Conservation (phyloP, 108 stramenopile species). For the Nitzschia putrida region DNA sequence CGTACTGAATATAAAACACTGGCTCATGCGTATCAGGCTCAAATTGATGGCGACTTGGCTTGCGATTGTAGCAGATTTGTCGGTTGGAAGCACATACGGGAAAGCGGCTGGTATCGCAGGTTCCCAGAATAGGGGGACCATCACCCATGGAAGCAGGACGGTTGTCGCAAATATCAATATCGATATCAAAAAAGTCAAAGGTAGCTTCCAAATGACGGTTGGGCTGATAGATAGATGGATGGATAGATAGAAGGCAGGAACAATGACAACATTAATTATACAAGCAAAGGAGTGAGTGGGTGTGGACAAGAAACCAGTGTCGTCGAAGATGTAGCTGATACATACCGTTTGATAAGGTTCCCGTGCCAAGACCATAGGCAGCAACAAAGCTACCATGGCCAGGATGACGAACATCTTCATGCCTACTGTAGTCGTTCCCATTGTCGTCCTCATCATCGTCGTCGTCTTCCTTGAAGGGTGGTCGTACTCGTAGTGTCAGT, state of each 20-base stretch:
- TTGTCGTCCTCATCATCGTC: too few relatives aligned
- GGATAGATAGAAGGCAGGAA: neutral
- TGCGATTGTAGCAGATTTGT: conserved; percentile 60
- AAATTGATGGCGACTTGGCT: conserved; percentile 52
- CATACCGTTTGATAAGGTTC: too few relatives aligned
- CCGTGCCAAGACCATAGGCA: too few relatives aligned
- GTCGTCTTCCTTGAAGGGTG: too few relatives aligned
- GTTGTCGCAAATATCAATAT: conserved; percentile 45
- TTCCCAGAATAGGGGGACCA: conserved; percentile 28
- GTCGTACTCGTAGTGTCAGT: too few relatives aligned
- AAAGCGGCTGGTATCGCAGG: conserved; percentile 45
- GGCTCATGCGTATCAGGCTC: conserved; percentile 48
- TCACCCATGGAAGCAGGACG: neutral
- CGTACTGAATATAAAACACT: conserved; percentile 46
- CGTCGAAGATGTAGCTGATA: too few relatives aligned
- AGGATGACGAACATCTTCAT: too few relatives aligned
- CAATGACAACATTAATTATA: too few relatives aligned
- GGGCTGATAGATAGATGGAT: neutral
- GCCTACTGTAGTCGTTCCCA: too few relatives aligned
- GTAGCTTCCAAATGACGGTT: neutral
- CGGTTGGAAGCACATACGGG: conserved; percentile 36
- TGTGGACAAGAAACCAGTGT: too few relatives aligned
- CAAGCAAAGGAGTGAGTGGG: too few relatives aligned
- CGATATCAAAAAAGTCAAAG: conserved; percentile 30
- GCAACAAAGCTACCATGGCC: too few relatives aligned